Evolutionary conservation across 164 flowering plant genomes (phyloP), one percentile per base, ranked within the genome.

Genomic region (Annona squamosa): DNA sequence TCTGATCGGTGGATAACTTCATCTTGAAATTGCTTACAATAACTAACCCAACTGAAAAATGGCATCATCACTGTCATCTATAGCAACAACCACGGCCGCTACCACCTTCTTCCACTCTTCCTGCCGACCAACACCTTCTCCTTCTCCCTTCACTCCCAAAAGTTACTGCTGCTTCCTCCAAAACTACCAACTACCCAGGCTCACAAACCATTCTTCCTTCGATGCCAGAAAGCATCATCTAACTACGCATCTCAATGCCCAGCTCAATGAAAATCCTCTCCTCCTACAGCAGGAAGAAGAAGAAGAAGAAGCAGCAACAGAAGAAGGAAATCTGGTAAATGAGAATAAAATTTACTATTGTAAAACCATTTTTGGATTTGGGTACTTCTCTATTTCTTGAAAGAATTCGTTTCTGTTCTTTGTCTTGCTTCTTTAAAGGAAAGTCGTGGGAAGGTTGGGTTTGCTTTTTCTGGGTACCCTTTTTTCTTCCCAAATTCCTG

Each of bases 181-280:
- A 63, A 56, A 12, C 48, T 44, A 61, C 59, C 59, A 10, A 52
- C 71, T 19, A 13, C 43, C 42, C 59, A 68, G 64, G 4, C 4
- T 3, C 48, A n/a, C 37, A 41, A 68, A n/a, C 26, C 42, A 46
- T n/a, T 52, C 69, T 56, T 26, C 52, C 43, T 64, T 68, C 56
- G 64, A 56, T 26, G 67, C 69, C 41, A 18, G 69, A 70, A 62
- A 42, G 7, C 73, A 37, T 48, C 48, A 67, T 68, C 71, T 70
- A 68, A 41, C 71, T 57, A 74, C n/a, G n/a, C 48, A 43, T 17
- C 74, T 80, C 72, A 76, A 82, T 82, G 82, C 87, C 69, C 84
- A 73, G 65, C 46, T 18, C 16, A 45, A 26, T 26, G 48, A 19
- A 63, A 41, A 76, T 37, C 75, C 84, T 48, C 65, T 71, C 69